Evolutionary conservation across 331 rosid genomes (phyloP).

Genomic region (Acacia concinna): DNA sequence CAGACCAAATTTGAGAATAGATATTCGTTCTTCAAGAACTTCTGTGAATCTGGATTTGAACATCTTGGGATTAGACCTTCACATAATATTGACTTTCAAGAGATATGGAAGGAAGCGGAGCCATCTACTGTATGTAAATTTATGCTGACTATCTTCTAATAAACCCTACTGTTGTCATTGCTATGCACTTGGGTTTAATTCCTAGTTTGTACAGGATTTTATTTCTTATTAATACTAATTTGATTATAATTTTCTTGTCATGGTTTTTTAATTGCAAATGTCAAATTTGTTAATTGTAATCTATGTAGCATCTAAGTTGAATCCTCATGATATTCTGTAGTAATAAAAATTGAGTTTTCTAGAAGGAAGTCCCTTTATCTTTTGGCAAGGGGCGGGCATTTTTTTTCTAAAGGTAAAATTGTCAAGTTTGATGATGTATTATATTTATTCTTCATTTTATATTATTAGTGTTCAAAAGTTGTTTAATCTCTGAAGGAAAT

Average conservation of each 20-base stretch:
- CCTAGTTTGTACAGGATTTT: constrained; percentile 5
- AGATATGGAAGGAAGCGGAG: constrained; percentile 73
- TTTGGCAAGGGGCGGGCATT: constrained; percentile 2
- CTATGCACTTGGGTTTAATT: not conserved
- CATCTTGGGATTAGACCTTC: constrained; percentile 62
- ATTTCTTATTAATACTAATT: not conserved
- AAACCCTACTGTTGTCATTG: constrained; percentile 16
- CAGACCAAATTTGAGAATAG: constrained; percentile 35
- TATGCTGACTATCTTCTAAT: constrained; percentile 28
- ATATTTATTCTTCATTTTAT: not conserved
- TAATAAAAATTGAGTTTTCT: constrained; percentile 9
- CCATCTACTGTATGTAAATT: constrained; percentile 57
- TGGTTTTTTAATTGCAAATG: not conserved
- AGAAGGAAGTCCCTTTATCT: constrained; percentile 12
- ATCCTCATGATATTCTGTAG: not conserved
- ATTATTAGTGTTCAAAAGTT: constrained; percentile 11
- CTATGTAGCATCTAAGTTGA: constrained; percentile 24
- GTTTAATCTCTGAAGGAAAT: constrained; percentile 10
- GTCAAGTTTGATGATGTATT: constrained; percentile 21
- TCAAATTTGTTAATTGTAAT: not conserved
- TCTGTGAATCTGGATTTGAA: constrained; percentile 65
- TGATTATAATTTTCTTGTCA: not conserved
- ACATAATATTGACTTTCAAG: constrained; percentile 46
- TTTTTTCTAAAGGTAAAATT: not conserved
- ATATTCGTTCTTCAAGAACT: constrained; percentile 55